Conservation (phyloP, 768 basidiomycete species). For the Tricholoma sp. region DNA sequence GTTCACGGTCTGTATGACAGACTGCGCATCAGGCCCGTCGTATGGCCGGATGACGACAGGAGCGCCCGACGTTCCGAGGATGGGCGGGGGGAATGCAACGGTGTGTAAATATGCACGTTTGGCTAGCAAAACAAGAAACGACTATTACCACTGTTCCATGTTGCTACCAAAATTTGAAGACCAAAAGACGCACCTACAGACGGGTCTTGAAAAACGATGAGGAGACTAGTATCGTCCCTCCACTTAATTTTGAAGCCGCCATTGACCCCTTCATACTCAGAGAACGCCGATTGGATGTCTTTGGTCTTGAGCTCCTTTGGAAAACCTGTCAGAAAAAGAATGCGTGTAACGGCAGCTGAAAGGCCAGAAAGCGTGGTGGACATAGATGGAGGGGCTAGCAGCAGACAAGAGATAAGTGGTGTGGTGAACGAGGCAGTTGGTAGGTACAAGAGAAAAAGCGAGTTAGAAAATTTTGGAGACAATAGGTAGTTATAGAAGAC, state of each 20-base stretch:
- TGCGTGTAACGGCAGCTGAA: slow-evolving; percentile 94
- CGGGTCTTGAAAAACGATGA: slow-evolving; percentile 93
- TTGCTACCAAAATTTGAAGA: neutral
- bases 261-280: slow-evolving; percentile 77
- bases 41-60: slow-evolving; percentile 79
- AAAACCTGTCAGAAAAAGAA: slow-evolving; percentile 90
- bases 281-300: slow-evolving; percentile 89
- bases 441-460: slow-evolving; percentile 7
- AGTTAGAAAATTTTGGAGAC: slow-evolving; percentile 11
- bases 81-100: slow-evolving; percentile 74
- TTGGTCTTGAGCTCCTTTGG: slow-evolving; percentile 95
- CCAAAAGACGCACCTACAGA: slow-evolving; percentile 63
- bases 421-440: slow-evolving; percentile 17
- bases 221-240: slow-evolving; percentile 93
- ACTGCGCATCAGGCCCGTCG: slow-evolving; percentile 90
- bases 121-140: slow-evolving; percentile 38
- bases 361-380: slow-evolving; percentile 72
- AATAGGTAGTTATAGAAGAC: slow-evolving; percentile 10
- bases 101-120: slow-evolving; percentile 94
- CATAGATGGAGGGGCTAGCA: slow-evolving; percentile 36
- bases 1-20: slow-evolving; percentile 80
- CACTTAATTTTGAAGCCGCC: slow-evolving; percentile 99
- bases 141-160: neutral
- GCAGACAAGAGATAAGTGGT: slow-evolving; percentile 6
- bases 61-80: slow-evolving; percentile 53